Percentiles rank a stretch among this genome's conserved stretches.
Evolutionary conservation across 148 eudicot genomes (phyloP).

Genomic region (Silene conica): DNA sequence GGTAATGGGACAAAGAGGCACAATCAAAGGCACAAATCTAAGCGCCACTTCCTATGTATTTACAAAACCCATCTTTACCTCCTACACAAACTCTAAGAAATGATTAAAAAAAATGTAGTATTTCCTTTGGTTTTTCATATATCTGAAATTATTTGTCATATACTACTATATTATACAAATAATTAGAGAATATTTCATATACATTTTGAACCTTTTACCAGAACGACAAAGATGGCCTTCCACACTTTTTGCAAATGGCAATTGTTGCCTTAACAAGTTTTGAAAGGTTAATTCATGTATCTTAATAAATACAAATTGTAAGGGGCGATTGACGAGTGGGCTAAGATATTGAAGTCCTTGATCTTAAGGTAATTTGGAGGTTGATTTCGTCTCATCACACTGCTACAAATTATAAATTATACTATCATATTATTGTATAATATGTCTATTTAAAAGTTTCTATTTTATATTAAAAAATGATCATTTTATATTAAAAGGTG

Average conservation of each 20-base stretch:
- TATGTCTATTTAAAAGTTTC: too few relatives aligned
- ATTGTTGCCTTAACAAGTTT: not conserved
- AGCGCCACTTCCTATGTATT: conserved; percentile 21
- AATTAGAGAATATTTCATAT: not conserved
- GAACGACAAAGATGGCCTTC: conserved; percentile 11
- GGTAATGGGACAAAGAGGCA: not conserved
- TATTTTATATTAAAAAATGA: too few relatives aligned
- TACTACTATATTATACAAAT: not conserved
- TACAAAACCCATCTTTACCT: conserved; percentile 4
- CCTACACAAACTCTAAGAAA: not conserved
- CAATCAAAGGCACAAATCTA: not conserved
- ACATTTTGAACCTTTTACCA: not conserved
- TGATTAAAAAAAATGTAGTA: not conserved
- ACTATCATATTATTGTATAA: too few relatives aligned
- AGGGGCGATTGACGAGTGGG: not conserved
- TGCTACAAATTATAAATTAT: too few relatives aligned
- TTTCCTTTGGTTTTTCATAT: not conserved
- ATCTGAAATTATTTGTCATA: not conserved
- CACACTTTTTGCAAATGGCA: not conserved
- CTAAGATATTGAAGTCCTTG: too few relatives aligned
- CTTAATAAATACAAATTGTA: not conserved
- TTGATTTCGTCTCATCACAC: too few relatives aligned
- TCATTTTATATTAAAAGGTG: too few relatives aligned
- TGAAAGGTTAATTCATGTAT: not conserved
- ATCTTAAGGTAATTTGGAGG: not conserved